Evolutionary conservation across 495 filamentous ascomycete genomes (phyloP).

Genomic region (Neurospora sp.): DNA sequence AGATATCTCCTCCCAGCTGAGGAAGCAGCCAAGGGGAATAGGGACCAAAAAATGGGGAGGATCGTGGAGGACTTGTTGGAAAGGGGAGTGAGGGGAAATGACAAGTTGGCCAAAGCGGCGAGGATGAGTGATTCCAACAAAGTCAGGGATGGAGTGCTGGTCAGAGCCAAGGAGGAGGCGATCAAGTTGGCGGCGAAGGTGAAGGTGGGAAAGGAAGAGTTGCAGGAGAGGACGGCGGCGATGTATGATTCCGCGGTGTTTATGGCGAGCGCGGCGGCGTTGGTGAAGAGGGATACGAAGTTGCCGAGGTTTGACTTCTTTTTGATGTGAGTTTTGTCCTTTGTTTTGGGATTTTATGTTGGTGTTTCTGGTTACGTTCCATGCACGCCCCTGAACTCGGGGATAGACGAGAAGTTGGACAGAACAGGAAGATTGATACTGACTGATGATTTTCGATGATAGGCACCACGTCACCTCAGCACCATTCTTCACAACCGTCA

Average conservation of each 20-base stretch:
- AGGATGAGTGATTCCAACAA: slow-evolving; percentile 48
- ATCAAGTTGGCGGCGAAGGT: slow-evolving; percentile 50
- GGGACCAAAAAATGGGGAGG: too few species aligned
- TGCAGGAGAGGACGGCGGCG: slow-evolving; percentile 61
- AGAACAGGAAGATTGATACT: background rate
- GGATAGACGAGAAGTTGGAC: background rate
- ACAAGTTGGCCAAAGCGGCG: slow-evolving; percentile 42
- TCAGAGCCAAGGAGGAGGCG: slow-evolving; percentile 52
- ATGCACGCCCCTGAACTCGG: background rate
- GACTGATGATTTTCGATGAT: background rate
- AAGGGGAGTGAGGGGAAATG: slow-evolving; percentile 39
- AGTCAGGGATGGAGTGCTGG: slow-evolving; percentile 55
- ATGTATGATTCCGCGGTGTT: slow-evolving; percentile 63
- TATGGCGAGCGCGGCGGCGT: slow-evolving; percentile 47
- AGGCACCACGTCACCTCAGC: slow-evolving; percentile 35
- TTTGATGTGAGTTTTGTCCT: slow-evolving; percentile 42
- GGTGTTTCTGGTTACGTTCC: background rate
- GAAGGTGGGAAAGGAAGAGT: slow-evolving; percentile 34
- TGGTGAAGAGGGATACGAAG: slow-evolving; percentile 43
- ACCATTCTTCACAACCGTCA: slow-evolving; percentile 31
- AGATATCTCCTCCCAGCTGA: slow-evolving; percentile 45
- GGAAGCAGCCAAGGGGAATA: slow-evolving; percentile 33
- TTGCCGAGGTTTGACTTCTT: slow-evolving; percentile 71
- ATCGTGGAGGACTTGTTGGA: slow-evolving; percentile 48
- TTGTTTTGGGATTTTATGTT: background rate